Evolutionary conservation across 2,329 filamentous ascomycete species (phyloP).

Genomic region (Exophiala bonariae): DNA sequence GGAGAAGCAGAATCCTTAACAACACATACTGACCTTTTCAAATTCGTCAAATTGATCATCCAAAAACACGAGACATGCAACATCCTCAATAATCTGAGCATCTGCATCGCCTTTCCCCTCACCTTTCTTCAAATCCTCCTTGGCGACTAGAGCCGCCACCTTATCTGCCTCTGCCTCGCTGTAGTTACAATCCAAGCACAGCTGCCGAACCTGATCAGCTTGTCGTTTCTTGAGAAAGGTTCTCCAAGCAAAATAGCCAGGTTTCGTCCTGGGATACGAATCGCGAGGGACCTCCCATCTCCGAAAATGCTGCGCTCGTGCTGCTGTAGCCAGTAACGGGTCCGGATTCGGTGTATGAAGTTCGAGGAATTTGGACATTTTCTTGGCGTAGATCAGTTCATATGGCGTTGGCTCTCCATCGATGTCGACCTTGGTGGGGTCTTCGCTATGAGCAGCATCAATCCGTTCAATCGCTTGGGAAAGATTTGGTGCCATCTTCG

Average conservation of each 20-base stretch:
- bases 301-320: constrained; percentile 80
- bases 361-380: constrained; percentile 74
- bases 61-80: constrained; percentile 82
- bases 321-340: constrained; percentile 69
- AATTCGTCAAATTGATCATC: constrained; percentile 85
- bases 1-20: not conserved
- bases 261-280: constrained; percentile 70
- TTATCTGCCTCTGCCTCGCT: constrained; percentile 56
- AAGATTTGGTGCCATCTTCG: constrained; percentile 25
- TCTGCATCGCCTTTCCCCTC: constrained; percentile 55
- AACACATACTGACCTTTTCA: constrained; percentile 49
- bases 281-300: constrained; percentile 80
- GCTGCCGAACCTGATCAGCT: constrained; percentile 57
- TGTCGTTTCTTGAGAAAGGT: constrained; percentile 72
- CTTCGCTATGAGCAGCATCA: constrained; percentile 69
- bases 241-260: constrained; percentile 80
- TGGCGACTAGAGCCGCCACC: constrained; percentile 72
- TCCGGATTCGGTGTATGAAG: constrained; percentile 62
- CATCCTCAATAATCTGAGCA: constrained; percentile 77
- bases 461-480: constrained; percentile 63
- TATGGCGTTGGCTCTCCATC: constrained; percentile 59
- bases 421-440: constrained; percentile 59
- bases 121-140: constrained; percentile 66
- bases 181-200: constrained; percentile 56
- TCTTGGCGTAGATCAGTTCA: constrained; percentile 78